Percentiles rank a stretch among this genome's conserved stretches.
Evolutionary conservation across 495 filamentous ascomycete species (phyloP).

Genomic region (Mycothermus thermophilus): DNA sequence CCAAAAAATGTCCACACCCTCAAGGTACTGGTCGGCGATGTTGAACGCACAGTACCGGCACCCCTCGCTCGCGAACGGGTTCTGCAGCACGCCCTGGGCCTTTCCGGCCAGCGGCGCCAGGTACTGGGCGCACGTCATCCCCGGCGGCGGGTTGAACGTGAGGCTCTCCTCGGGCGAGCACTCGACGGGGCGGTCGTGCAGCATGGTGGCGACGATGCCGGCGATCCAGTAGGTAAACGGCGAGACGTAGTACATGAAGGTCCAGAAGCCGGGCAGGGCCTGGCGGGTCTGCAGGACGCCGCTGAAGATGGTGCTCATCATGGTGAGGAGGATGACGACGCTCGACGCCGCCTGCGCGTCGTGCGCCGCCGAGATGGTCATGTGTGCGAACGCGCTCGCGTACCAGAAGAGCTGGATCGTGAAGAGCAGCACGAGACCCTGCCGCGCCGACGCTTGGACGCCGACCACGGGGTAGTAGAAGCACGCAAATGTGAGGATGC

Average conservation of each 20-base stretch:
- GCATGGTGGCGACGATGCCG: slow-evolving; percentile 39
- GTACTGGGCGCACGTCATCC: slow-evolving; percentile 17
- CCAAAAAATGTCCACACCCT: slow-evolving; percentile 32
- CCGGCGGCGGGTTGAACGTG: slow-evolving; percentile 34
- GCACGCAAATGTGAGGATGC: slow-evolving; percentile 42
- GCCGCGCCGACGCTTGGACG: slow-evolving; percentile 35
- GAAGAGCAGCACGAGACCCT: slow-evolving; percentile 46
- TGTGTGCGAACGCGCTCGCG: slow-evolving; percentile 50
- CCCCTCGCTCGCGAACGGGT: slow-evolving; percentile 25
- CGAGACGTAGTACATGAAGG: slow-evolving; percentile 56
- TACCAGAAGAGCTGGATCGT: slow-evolving; percentile 42
- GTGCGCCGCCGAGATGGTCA: slow-evolving; percentile 50
- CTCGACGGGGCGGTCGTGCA: slow-evolving; percentile 34
- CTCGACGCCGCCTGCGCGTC: slow-evolving; percentile 49
- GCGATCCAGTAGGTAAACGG: slow-evolving; percentile 52
- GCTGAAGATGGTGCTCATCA: slow-evolving; percentile 45
- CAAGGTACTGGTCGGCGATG: slow-evolving; percentile 37
- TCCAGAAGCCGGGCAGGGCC: slow-evolving; percentile 54
- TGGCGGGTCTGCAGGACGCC: slow-evolving; percentile 28
- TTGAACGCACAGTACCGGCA: slow-evolving; percentile 35
- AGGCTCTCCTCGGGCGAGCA: slow-evolving; percentile 44
- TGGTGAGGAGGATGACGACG: slow-evolving; percentile 47
- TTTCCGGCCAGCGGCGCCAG: slow-evolving; percentile 7
- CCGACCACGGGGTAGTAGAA: slow-evolving; percentile 53
- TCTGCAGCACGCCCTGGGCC: slow-evolving; percentile 30